These are phyloP conservation scores for Fimicolochytrium jonesii DNA, from an alignment of 192 early-diverging fungal genomes.

Conservation along the genomic window DNA sequence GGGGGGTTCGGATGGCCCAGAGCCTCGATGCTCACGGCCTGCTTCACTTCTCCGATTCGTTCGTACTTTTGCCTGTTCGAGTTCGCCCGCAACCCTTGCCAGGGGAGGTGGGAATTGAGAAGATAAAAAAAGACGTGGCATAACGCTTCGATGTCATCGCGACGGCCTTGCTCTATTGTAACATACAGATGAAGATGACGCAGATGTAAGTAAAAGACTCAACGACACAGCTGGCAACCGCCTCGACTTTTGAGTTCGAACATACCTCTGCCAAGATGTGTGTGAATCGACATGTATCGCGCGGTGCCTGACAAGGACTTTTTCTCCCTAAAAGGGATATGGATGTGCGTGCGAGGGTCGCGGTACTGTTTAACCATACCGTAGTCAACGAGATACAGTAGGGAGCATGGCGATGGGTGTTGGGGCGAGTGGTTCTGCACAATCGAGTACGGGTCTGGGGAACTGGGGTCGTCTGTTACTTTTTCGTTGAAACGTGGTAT, in stretches of 20 bases:
- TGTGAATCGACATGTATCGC: slow-evolving; percentile 98
- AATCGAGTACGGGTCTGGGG: slow-evolving; percentile 39
- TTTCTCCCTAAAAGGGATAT: slow-evolving; percentile 96
- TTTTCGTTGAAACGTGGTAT: slow-evolving; percentile 47
- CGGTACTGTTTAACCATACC: slow-evolving; percentile 98
- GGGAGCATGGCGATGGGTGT: slow-evolving; percentile 24
- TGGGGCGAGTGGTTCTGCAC: slow-evolving; percentile 41
- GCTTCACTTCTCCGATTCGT: slow-evolving; percentile 98
- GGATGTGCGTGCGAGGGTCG: slow-evolving; percentile 92
- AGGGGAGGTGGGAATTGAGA: slow-evolving; percentile 86
- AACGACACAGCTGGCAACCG: not conserved
- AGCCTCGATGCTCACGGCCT: slow-evolving; percentile 80
- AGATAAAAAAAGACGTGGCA: slow-evolving; percentile 99
- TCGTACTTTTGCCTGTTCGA: slow-evolving; percentile 99
- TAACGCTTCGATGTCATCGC: slow-evolving; percentile 95
- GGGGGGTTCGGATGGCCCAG: slow-evolving; percentile 83
- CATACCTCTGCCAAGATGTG: slow-evolving; percentile 87
- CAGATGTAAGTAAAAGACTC: not conserved
- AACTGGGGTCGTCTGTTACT: slow-evolving; percentile 4
- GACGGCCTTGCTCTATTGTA: slow-evolving; percentile 92
- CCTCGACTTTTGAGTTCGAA: not conserved
- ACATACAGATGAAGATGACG: not conserved
- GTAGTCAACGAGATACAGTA: slow-evolving; percentile 92
- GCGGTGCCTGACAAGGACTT: slow-evolving; percentile 94
- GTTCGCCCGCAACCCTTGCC: slow-evolving; percentile 96